Base-by-base conservation (phyloP, 148 eudicot genomes). In the Talinum fruticosum region DNA sequence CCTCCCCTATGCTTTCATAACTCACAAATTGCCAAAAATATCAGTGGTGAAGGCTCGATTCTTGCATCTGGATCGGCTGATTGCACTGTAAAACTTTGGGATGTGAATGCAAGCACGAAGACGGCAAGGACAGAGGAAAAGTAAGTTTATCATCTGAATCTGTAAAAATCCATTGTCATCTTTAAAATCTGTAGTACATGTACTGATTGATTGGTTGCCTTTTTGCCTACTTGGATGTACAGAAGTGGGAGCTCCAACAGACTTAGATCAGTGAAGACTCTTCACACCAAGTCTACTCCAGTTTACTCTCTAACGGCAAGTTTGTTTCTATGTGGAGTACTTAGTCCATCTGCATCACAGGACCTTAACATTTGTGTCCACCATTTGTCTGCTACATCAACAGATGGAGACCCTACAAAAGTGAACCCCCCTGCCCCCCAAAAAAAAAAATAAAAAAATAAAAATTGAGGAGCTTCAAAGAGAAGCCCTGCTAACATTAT, bases 31-130 rank as follows among this genome's bases (percentile, higher is more conserved):
- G n/a, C n/a, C 29, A 45, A 51, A 35, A 34, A 0, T 79, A 64
- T 82, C 89, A 96, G 99, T 82, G 89, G 98, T 75, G 99, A 96
- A 88, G 99, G 99, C 47, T 90, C 98, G 51, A 97, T 96, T 86
- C 96, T 96, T 78, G 99, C 99, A 68, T 96, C 99, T 74, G 99
- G 99, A 59, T 96, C 99, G 47, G 99, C 98, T 72, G 99, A 96
- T 85, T 91, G 92, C 89, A 91, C 96, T 26, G 98, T 93, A 19
- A 96, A 96, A 80, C 80, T 96, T 75, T 96, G 99, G 99, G 99
- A 96, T 73, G 93, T 93, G 57, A 86, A 88, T 24, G 82, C 98
- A 37, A 96, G 98, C 80, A 76, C 92, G 26, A 96, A 88, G 80
- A 78, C 67, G 75, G 72, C 83, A 57, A 90, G 87, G 83, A 54